Conservation (phyloP, 306 rosid genomes). For the Morella rubra region DNA sequence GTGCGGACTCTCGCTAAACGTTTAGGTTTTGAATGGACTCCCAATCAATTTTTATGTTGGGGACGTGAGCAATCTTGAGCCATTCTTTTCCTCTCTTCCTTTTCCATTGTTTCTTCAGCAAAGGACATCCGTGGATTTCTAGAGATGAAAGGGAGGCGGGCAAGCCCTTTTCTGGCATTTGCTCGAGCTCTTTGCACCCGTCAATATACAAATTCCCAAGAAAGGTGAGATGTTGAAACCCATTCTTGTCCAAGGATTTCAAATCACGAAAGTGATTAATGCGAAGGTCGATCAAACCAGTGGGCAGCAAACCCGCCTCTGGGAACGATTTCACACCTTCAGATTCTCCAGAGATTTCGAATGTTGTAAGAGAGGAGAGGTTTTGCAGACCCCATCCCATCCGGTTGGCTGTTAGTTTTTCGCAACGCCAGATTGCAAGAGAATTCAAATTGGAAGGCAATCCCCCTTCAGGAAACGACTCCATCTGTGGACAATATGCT, state of each 20-base stretch:
- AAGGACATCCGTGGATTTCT: rapidly evolving
- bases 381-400: slow-evolving; percentile 8
- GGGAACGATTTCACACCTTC: slow-evolving; percentile 1
- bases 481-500: not conserved
- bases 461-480: slow-evolving; percentile 8
- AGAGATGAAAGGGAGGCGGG: slow-evolving; percentile 4
- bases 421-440: not conserved
- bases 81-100: not conserved
- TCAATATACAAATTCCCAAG: not conserved
- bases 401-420: not conserved
- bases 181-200: not conserved
- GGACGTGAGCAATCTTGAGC: not conserved
- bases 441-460: not conserved
- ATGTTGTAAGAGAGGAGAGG: not conserved
- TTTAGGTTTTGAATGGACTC: not conserved
- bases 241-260: slow-evolving; percentile 10
- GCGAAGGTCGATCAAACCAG: not conserved
- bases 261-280: not conserved
- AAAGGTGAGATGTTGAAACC: slow-evolving; percentile 29
- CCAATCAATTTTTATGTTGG: not conserved
- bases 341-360: not conserved
- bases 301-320: not conserved
- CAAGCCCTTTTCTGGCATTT: slow-evolving; percentile 14
- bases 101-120: not conserved
- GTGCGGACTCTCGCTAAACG: not conserved